A percentile compares a stretch with the other conserved stretches of the same genome.
phyloP scores from a whole-genome alignment of 768 basidiomycete genomes.

The Boletus reticuloceps region DNA sequence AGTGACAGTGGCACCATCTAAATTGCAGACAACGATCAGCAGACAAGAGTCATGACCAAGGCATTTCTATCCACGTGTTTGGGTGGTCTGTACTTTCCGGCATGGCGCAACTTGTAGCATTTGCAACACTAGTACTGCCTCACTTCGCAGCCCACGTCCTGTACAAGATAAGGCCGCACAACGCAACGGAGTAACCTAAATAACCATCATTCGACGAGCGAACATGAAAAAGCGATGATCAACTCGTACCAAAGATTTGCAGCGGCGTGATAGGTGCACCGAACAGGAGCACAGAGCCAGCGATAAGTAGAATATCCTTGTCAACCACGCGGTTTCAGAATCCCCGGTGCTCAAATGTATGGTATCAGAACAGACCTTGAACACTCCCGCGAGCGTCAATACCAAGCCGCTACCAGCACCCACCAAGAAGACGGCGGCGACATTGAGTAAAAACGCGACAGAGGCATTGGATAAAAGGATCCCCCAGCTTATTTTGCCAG shows the following conservation, averaged over 20 bases:
- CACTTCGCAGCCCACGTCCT: constrained; percentile 71
- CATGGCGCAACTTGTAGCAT: not conserved
- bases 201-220: not conserved
- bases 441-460: constrained; percentile 85
- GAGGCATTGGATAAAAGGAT: constrained; percentile 81
- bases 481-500: constrained; percentile 55
- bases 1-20: not conserved
- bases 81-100: not conserved
- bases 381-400: constrained; percentile 90
- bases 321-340: constrained; percentile 26
- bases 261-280: constrained; percentile 75
- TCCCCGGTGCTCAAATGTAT: not conserved
- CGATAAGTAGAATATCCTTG: constrained; percentile 89
- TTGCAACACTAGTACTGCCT: too few relatives aligned
- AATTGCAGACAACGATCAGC: not conserved
- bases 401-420: constrained; percentile 85
- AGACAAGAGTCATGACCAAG: not conserved
- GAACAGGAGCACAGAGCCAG: constrained; percentile 86
- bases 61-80: not conserved
- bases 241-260: constrained; percentile 71
- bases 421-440: constrained; percentile 93
- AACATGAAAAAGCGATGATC: not conserved
- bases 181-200: constrained; percentile 82
- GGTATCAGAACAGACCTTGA: constrained; percentile 57
- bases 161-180: constrained; percentile 81